Evolutionary conservation across 495 filamentous ascomycete species (phyloP).

Genomic region (Sphaerosporella brunnea): DNA sequence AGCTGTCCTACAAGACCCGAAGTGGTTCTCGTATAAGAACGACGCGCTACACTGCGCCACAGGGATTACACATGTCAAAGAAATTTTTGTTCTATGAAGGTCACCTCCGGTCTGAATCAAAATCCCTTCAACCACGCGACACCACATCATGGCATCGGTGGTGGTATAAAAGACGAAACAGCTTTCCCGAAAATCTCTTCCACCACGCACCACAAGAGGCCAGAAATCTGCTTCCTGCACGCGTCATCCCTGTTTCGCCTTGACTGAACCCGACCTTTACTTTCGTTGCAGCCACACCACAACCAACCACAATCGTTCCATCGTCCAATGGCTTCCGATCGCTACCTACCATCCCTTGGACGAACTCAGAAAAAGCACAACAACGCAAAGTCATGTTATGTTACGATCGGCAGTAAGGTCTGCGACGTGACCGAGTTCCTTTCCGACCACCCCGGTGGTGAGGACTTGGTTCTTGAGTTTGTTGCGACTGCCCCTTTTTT

Average conservation of each 20-base stretch:
- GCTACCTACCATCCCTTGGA: constrained; percentile 58
- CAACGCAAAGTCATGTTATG: constrained; percentile 71
- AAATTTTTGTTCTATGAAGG: too few relatives aligned
- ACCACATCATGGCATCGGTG: too few relatives aligned
- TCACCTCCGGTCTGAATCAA: too few relatives aligned
- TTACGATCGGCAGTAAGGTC: constrained; percentile 73
- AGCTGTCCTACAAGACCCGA: neutral
- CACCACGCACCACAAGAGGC: constrained; percentile 1
- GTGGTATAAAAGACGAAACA: too few relatives aligned
- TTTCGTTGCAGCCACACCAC: too few relatives aligned
- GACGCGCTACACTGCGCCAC: constrained; percentile 7
- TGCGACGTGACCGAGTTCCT: constrained; percentile 90
- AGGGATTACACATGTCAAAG: constrained; percentile 2
- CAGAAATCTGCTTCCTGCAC: too few relatives aligned
- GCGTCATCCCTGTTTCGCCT: too few relatives aligned
- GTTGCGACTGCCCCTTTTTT: constrained; percentile 1
- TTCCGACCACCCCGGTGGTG: constrained; percentile 75
- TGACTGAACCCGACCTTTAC: too few relatives aligned
- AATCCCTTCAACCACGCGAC: too few relatives aligned
- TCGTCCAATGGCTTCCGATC: too few relatives aligned
- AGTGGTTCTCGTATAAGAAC: constrained; percentile 6
- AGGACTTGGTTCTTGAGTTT: constrained; percentile 66
- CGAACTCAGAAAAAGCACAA: constrained; percentile 71
- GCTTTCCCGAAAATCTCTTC: constrained; percentile 5
- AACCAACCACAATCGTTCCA: neutral